Percentiles rank a stretch among this genome's conserved stretches.
Evolutionary conservation across 2,329 filamentous ascomycete species (phyloP).

Genomic region (Cytospora piceae): DNA sequence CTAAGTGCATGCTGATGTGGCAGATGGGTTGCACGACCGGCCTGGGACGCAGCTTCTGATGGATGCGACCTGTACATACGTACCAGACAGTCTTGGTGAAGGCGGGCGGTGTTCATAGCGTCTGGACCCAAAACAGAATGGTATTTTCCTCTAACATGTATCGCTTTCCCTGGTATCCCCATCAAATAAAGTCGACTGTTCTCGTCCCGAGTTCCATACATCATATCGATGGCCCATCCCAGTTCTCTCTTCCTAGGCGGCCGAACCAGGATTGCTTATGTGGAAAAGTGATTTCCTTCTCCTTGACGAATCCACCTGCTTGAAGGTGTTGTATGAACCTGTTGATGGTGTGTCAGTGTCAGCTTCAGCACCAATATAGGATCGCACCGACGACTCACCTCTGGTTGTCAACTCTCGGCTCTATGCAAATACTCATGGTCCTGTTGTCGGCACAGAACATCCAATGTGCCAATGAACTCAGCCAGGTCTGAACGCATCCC

Average conservation of each 20-base stretch:
- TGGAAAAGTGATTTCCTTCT: slow-evolving; percentile 82
- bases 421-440: slow-evolving; percentile 81
- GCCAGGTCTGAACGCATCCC: slow-evolving; percentile 80
- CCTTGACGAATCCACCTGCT: slow-evolving; percentile 78
- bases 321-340: slow-evolving; percentile 75
- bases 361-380: no score
- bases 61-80: neutral
- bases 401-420: slow-evolving; percentile 88
- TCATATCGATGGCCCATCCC: slow-evolving; percentile 70
- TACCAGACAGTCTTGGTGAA: neutral
- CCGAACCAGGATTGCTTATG: slow-evolving; percentile 93
- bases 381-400: slow-evolving; percentile 62
- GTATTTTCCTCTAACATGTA: neutral
- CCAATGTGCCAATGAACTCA: slow-evolving; percentile 86
- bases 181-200: neutral
- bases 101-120: neutral
- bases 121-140: neutral
- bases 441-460: slow-evolving; percentile 76
- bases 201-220: no score
- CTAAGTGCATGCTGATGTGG: neutral
- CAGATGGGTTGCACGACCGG: neutral
- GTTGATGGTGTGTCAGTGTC: slow-evolving; percentile 13
- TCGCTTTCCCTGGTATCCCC: neutral
- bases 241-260: slow-evolving; percentile 77
- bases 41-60: neutral